Evolutionary conservation across 1,284 basidiomycete species (phyloP).

Genomic region (Naganishia liquefaciens): DNA sequence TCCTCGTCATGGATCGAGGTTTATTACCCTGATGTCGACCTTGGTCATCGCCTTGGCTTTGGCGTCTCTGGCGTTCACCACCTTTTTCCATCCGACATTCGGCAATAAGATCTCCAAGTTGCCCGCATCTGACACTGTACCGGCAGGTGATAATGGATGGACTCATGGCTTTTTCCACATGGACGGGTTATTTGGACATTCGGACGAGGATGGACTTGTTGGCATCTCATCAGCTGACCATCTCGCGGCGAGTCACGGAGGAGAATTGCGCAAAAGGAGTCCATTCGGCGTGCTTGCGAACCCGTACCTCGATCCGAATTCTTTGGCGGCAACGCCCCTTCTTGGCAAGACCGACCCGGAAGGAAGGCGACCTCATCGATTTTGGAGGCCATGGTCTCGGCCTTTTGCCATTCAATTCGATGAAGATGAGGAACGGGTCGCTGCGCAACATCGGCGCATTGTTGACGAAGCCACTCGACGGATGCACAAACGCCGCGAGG

Average conservation of each 20-base stretch:
- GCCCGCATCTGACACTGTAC: background rate
- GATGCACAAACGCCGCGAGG: slow-evolving; percentile 7
- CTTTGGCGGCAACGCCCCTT: no score
- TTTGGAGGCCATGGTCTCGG: slow-evolving; percentile 3
- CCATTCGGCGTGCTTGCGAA: no score
- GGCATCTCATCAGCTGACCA: slow-evolving; percentile 9
- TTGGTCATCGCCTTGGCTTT: slow-evolving; percentile 20
- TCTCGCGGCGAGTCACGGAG: background rate
- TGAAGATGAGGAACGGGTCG: background rate
- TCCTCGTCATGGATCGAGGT: slow-evolving; percentile 1
- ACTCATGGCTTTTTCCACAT: slow-evolving; percentile 10
- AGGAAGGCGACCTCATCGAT: background rate
- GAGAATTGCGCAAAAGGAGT: slow-evolving; percentile 9
- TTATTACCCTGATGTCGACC: slow-evolving; percentile 21
- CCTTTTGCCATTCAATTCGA: background rate
- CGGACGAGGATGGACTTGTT: slow-evolving; percentile 22
- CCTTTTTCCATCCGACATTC: slow-evolving; percentile 23
- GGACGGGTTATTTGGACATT: slow-evolving; percentile 15
- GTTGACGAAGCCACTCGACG: slow-evolving; percentile 5
- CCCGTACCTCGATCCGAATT: background rate
- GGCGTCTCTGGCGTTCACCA: slow-evolving; percentile 20
- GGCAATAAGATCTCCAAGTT: slow-evolving; percentile 20
- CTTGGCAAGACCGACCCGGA: background rate
- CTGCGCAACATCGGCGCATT: slow-evolving; percentile 1
- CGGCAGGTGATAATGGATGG: background rate